Evolutionary conservation across 352 stramenopile species (phyloP), one percentile per base, ranked within the genome.

Genomic region (Pythium volutum): DNA sequence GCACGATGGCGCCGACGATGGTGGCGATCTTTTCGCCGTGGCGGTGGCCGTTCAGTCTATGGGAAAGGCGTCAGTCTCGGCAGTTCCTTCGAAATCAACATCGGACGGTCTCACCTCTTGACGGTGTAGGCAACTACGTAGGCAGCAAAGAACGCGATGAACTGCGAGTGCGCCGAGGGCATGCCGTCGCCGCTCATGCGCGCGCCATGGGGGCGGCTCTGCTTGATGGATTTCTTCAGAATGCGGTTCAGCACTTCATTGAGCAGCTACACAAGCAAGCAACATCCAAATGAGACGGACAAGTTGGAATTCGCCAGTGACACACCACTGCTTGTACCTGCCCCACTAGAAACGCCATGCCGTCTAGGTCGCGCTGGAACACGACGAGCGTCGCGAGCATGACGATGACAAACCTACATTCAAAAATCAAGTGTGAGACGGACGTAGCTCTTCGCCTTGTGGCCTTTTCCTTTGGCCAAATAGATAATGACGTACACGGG

Each of bases 101-200:
- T 20, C 36, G 36, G 36, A 20, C 14, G 10, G 0, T 9, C 23
- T 18, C 22, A 90, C 84, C 83, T 73, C 53, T 76, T 84, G 38
- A 65, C 67, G 5, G 82, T 93, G 73, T 93, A 93, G 8, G 79
- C 71, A 42, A 90, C 62, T 43, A 81, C 65, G 51, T 92, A 93
- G 23, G 72, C 69, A 6, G 84, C 68, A 43, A 95, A 95, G 71
- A 95, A 93, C 0, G 71, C 67, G 62, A 92, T 80, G 56, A 93
- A 93, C 59, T 95, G 86, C 16, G 84, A 75, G 67, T 95, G 84
- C 10, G 84, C 82, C 2, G 84, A 93, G 11, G 84, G 86, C 84
- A 93, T 95, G 2, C 86, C 82, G 5, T 70, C 66, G 33, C 84
- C 84, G 26, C 70, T 76, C 60, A 89, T 86, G 59, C 72, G 74